phyloP scores from a whole-genome alignment of 495 filamentous ascomycete species.

The Aspergillus nidulans region DNA sequence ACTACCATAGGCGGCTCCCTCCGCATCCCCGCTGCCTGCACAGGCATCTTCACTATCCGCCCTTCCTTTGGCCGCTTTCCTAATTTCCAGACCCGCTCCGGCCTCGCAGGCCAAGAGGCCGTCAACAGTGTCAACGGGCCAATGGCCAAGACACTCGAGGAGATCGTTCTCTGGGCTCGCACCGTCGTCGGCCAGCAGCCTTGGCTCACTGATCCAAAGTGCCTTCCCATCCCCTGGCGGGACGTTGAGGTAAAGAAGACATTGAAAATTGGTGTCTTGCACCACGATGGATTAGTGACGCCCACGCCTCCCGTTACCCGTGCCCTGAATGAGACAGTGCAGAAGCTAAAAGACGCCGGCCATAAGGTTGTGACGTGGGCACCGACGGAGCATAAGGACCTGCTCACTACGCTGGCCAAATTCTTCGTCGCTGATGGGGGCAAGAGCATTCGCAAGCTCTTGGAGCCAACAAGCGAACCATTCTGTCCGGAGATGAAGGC shows the following conservation, averaged over 20 bases:
- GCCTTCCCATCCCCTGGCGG: conserved; percentile 6
- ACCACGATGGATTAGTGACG: not conserved
- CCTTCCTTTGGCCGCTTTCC: conserved; percentile 11
- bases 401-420: not conserved
- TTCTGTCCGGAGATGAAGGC: conserved; percentile 43
- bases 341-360: conserved; percentile 1
- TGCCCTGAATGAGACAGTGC: not conserved
- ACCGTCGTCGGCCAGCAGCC: conserved; percentile 9
- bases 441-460: conserved; percentile 19
- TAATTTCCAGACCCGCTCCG: conserved; percentile 8
- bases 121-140: conserved; percentile 7
- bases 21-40: conserved; percentile 10
- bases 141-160: conserved; percentile 1
- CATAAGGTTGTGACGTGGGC: conserved; percentile 4
- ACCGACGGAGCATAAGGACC: not conserved
- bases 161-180: conserved; percentile 1
- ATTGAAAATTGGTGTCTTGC: conserved; percentile 1
- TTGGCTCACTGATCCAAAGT: conserved; percentile 7
- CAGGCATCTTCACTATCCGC: conserved; percentile 11
- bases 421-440: conserved; percentile 11
- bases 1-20: conserved; percentile 1
- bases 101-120: conserved; percentile 10
- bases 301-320: conserved; percentile 5
- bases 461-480: conserved; percentile 42
- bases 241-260: not conserved